Evolutionary conservation across 495 filamentous ascomycete genomes (phyloP).

Genomic region (Corynascus novoguineensis): DNA sequence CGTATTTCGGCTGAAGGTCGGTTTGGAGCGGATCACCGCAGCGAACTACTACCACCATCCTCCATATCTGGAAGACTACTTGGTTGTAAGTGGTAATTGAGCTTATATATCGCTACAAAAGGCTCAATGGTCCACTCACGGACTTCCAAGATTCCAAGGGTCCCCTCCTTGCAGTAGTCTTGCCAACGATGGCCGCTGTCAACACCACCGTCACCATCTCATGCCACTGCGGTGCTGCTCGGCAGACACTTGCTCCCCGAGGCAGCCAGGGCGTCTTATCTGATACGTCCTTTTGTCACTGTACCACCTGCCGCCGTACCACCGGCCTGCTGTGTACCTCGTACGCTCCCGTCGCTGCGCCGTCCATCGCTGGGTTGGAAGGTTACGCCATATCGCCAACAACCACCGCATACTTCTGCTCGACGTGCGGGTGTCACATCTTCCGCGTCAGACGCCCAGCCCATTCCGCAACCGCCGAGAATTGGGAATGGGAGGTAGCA

Average conservation of each 20-base stretch:
- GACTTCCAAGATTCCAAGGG: no score
- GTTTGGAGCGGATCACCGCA: not conserved
- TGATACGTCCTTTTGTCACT: slow-evolving; percentile 54
- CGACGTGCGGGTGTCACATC: slow-evolving; percentile 61
- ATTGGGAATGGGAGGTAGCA: slow-evolving; percentile 33
- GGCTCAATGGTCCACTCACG: no score
- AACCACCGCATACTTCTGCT: slow-evolving; percentile 54
- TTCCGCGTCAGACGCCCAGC: slow-evolving; percentile 31
- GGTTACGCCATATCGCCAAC: slow-evolving; percentile 45
- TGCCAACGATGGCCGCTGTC: no score
- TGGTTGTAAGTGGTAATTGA: not conserved
- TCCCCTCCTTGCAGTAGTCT: no score
- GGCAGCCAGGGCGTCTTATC: not conserved
- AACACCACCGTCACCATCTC: slow-evolving; percentile 30
- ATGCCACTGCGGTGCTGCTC: slow-evolving; percentile 53
- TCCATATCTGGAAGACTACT: not conserved
- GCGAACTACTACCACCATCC: not conserved
- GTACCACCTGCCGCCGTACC: slow-evolving; percentile 53
- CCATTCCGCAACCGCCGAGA: not conserved
- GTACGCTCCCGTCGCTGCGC: slow-evolving; percentile 40
- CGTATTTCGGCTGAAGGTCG: not conserved
- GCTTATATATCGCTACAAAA: no score
- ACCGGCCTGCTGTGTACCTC: slow-evolving; percentile 55
- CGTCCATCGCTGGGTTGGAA: slow-evolving; percentile 35
- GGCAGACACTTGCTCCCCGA: slow-evolving; percentile 32